Conservation (phyloP, 2,329 filamentous ascomycete genomes). For the Juglanconis oblonga region DNA sequence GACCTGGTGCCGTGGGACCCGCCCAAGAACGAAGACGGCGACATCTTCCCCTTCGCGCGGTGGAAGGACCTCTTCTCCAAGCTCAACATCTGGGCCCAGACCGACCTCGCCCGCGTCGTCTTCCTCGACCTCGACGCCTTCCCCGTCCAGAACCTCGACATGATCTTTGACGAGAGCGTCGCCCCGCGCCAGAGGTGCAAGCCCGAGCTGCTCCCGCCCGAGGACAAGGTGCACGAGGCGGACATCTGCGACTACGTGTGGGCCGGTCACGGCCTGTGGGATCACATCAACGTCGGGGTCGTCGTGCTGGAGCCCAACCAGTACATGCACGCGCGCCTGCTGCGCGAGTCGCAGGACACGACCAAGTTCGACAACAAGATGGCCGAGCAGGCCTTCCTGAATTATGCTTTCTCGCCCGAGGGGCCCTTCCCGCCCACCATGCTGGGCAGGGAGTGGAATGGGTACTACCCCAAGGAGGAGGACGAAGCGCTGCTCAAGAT, state of each 20-base stretch:
- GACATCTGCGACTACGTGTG: conserved; percentile 15
- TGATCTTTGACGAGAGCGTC: conserved; percentile 6
- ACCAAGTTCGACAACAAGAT: conserved; percentile 17
- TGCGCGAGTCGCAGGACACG: conserved; percentile 15
- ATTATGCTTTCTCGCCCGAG: conserved; percentile 5
- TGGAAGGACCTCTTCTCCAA: conserved; percentile 17
- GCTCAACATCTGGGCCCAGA: conserved; percentile 18
- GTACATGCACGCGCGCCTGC: conserved; percentile 13
- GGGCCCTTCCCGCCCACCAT: conserved; percentile 4
- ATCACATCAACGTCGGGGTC: conserved; percentile 13
- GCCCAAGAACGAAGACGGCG: conserved; percentile 1
- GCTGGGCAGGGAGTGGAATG: conserved; percentile 15
- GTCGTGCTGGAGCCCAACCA: conserved; percentile 16
- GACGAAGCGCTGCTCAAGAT: conserved; percentile 8
- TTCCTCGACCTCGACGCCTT: conserved; percentile 17
- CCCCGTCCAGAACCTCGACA: conserved; percentile 11
- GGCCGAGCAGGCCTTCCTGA: conserved; percentile 17
- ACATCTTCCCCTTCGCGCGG: conserved; percentile 16
- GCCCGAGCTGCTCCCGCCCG: conserved; percentile 8
- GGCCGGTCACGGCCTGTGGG: conserved; percentile 6
- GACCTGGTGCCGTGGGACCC: conserved; percentile 17
- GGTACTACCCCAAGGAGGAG: conserved; percentile 9
- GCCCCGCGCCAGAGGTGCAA: conserved; percentile 11
- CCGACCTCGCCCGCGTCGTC: conserved; percentile 8
- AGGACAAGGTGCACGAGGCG: conserved; percentile 6